Conservation (phyloP, 2,329 filamentous ascomycete genomes). For the Trichoderma breve region DNA sequence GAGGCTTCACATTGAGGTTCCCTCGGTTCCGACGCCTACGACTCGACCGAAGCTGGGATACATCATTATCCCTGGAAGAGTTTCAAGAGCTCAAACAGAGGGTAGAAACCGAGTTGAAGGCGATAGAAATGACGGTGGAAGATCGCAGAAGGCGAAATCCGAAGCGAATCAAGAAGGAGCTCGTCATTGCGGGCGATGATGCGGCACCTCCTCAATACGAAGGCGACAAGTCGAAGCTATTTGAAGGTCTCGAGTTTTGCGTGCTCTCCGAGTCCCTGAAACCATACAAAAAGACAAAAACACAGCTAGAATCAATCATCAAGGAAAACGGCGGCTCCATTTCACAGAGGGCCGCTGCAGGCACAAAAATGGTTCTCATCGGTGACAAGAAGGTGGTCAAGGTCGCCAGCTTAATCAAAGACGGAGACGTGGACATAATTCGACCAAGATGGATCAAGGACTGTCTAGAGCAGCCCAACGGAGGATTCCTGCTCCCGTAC, state of each 20-base stretch:
- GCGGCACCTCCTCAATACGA: slow-evolving; percentile 44
- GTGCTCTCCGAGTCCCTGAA: slow-evolving; percentile 73
- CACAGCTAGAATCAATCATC: slow-evolving; percentile 74
- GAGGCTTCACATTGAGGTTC: slow-evolving; percentile 78
- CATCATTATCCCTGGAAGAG: slow-evolving; percentile 72
- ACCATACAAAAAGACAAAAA: slow-evolving; percentile 72
- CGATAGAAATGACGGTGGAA: slow-evolving; percentile 76
- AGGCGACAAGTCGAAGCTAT: slow-evolving; percentile 62
- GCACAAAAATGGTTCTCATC: slow-evolving; percentile 65
- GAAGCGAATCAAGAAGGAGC: slow-evolving; percentile 66
- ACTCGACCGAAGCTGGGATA: slow-evolving; percentile 80
- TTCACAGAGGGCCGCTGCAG: slow-evolving; percentile 67
- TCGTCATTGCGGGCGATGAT: slow-evolving; percentile 70
- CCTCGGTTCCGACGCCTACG: slow-evolving; percentile 82
- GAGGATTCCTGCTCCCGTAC: slow-evolving; percentile 62
- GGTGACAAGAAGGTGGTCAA: slow-evolving; percentile 80
- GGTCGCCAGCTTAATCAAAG: slow-evolving; percentile 78
- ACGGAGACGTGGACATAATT: slow-evolving; percentile 68
- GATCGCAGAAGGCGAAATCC: slow-evolving; percentile 54
- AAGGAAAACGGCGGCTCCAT: slow-evolving; percentile 80
- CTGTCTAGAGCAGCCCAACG: slow-evolving; percentile 61
- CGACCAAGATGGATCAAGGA: slow-evolving; percentile 81
- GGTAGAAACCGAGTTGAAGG: slow-evolving; percentile 67
- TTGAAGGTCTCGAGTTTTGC: slow-evolving; percentile 76
- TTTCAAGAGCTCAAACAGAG: slow-evolving; percentile 69